Percentiles rank a stretch among this genome's conserved stretches.
phyloP scores from a whole-genome alignment of 2,329 filamentous ascomycete species.

The Aurifilum marmelostoma region DNA sequence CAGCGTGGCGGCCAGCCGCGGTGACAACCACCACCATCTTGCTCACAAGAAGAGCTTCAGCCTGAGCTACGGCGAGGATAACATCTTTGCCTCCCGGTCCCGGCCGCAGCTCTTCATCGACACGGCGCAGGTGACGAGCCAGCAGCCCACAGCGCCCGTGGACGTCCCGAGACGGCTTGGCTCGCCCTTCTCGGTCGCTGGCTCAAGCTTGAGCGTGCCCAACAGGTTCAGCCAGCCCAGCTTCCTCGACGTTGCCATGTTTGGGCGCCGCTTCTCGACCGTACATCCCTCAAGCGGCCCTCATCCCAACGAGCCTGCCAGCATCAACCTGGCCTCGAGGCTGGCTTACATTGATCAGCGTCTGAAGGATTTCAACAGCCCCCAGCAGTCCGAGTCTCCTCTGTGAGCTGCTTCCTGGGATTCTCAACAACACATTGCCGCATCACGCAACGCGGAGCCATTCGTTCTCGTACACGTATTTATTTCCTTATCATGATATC shows the following conservation, averaged over 20 bases:
- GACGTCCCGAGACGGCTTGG: conserved; percentile 54
- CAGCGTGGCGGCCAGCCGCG: conserved; percentile 35
- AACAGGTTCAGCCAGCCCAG: conserved; percentile 55
- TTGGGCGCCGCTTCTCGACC: conserved; percentile 60
- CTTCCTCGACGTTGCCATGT: conserved; percentile 48
- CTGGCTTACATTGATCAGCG: conserved; percentile 63
- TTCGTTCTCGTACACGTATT: conserved; percentile 33
- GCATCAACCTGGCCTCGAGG: conserved; percentile 52
- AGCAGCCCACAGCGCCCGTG: conserved; percentile 37
- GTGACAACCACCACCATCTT: conserved; percentile 8
- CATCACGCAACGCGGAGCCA: neutral
- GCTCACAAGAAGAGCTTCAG: conserved; percentile 39
- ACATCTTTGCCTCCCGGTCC: conserved; percentile 20
- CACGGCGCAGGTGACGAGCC: conserved; percentile 28
- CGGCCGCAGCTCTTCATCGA: conserved; percentile 23
- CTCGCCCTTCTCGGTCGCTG: conserved; percentile 59
- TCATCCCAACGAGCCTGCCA: conserved; percentile 39
- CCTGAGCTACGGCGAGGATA: conserved; percentile 27
- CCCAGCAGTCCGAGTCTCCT: conserved; percentile 55
- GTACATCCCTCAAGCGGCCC: conserved; percentile 52
- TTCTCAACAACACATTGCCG: neutral
- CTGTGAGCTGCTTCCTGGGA: conserved; percentile 39
- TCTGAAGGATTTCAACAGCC: conserved; percentile 56
- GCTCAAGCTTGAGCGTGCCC: conserved; percentile 63
- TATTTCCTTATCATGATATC: conserved; percentile 23